phyloP scores from a whole-genome alignment of 768 basidiomycete species.

The Boletus edulis region DNA sequence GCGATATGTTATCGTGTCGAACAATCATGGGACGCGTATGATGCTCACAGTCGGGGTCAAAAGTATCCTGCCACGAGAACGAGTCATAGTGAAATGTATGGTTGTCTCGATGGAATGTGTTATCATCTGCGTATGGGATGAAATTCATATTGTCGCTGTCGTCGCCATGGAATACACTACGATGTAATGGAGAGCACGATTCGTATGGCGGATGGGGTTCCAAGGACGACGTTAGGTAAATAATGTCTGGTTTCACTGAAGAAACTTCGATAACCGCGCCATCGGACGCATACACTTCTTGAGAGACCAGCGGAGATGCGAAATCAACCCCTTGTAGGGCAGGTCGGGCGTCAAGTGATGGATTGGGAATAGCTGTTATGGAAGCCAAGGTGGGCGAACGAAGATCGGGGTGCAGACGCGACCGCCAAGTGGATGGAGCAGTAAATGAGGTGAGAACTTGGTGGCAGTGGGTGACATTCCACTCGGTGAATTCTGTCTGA shows the following conservation, averaged over 20 bases:
- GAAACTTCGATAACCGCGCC: constrained; percentile 10
- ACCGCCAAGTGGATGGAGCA: constrained; percentile 14
- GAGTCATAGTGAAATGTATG: constrained; percentile 43
- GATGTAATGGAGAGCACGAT: constrained; percentile 48
- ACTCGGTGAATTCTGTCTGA: constrained; percentile 22
- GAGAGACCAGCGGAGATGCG: constrained; percentile 1
- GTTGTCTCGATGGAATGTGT: constrained; percentile 40
- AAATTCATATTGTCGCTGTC: constrained; percentile 58
- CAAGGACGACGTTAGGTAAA: constrained; percentile 10
- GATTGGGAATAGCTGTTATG: not conserved
- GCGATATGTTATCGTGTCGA: constrained; percentile 21
- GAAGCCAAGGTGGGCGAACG: constrained; percentile 1
- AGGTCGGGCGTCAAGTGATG: not conserved
- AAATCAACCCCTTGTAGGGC: not conserved
- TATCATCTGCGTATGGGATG: constrained; percentile 63
- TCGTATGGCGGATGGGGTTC: constrained; percentile 48
- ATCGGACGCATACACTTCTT: constrained; percentile 15
- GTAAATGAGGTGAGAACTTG: constrained; percentile 14
- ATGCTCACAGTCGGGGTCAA: constrained; percentile 42
- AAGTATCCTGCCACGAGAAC: constrained; percentile 50
- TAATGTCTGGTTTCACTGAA: constrained; percentile 13
- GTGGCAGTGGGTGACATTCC: constrained; percentile 16
- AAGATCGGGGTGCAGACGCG: constrained; percentile 10
- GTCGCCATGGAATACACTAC: constrained; percentile 53
- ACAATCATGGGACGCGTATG: not conserved